Conservation (phyloP, 2,329 filamentous ascomycete species). For the Bertia moriformis region DNA sequence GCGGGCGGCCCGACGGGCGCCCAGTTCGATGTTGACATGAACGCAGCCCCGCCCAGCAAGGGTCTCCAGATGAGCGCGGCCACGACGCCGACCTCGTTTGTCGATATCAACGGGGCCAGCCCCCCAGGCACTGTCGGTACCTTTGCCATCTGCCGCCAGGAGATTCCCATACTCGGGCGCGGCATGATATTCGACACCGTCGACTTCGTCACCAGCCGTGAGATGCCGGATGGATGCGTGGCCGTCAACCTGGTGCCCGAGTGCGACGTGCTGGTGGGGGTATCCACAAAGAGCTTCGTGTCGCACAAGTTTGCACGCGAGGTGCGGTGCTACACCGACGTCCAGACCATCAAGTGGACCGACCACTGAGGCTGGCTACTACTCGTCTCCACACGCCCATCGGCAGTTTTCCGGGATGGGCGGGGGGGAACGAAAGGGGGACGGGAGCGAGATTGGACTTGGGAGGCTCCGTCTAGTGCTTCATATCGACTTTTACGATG, state of each 20-base stretch:
- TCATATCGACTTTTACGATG: neutral
- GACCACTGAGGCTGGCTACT: too few relatives aligned
- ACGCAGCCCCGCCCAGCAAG: neutral
- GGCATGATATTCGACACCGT: neutral
- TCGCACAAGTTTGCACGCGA: neutral
- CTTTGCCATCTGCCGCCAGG: neutral
- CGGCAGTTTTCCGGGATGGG: neutral
- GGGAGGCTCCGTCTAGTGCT: neutral
- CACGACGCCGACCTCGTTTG: neutral
- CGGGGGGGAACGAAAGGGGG: neutral
- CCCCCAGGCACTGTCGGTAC: neutral
- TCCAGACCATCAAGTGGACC: neutral
- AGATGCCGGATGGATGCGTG: neutral
- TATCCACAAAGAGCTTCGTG: neutral
- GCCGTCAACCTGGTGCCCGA: neutral
- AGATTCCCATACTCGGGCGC: neutral
- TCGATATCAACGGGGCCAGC: neutral
- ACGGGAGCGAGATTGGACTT: neutral
- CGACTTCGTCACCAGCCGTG: neutral
- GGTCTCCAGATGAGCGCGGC: neutral
- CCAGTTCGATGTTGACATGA: neutral
- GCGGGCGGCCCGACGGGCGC: too few relatives aligned
- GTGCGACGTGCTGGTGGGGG: neutral
- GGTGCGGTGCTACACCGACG: neutral
- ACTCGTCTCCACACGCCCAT: too few relatives aligned